These are phyloP conservation scores for Didymella sp. DNA, from an alignment of 2,329 filamentous ascomycete species.

Conservation along the genomic window DNA sequence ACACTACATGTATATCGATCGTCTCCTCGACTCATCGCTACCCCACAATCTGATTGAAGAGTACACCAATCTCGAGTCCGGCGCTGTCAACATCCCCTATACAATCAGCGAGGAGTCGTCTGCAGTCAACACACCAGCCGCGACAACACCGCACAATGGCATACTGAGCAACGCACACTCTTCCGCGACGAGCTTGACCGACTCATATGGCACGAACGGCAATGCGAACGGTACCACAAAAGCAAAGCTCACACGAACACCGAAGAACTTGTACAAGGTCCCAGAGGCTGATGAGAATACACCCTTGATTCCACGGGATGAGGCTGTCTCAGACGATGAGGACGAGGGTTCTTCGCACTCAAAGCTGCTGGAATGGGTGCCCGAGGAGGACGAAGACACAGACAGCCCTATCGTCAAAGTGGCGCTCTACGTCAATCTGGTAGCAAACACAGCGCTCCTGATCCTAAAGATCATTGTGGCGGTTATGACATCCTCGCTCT, in stretches of 20 bases:
- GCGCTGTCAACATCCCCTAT: conserved; percentile 68
- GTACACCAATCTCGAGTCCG: conserved; percentile 71
- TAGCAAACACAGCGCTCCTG: conserved; percentile 77
- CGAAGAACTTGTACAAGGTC: conserved; percentile 83
- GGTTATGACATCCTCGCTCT: conserved; percentile 79
- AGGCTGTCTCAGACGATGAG: conserved; percentile 53
- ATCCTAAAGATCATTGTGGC: conserved; percentile 79
- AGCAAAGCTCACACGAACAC: conserved; percentile 61
- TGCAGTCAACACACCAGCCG: conserved; percentile 25
- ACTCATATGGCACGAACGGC: conserved; percentile 40
- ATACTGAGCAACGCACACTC: conserved; percentile 26
- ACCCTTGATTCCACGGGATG: conserved; percentile 59
- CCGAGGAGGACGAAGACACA: conserved; percentile 74
- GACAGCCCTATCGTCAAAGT: conserved; percentile 78
- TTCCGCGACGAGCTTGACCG: conserved; percentile 31
- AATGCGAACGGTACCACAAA: conserved; percentile 26
- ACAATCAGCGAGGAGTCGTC: conserved; percentile 76
- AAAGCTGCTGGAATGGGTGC: conserved; percentile 72
- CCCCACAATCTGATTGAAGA: conserved; percentile 91
- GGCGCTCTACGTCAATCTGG: conserved; percentile 85
- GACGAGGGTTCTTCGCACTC: conserved; percentile 44
- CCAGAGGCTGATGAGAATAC: conserved; percentile 68
- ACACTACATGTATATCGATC: conserved; percentile 93
- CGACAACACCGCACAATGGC: conserved; percentile 26
- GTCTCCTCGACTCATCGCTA: conserved; percentile 87